Base-by-base conservation (phyloP, 495 filamentous ascomycete species). In the Penicillium macrosclerotiorum region DNA sequence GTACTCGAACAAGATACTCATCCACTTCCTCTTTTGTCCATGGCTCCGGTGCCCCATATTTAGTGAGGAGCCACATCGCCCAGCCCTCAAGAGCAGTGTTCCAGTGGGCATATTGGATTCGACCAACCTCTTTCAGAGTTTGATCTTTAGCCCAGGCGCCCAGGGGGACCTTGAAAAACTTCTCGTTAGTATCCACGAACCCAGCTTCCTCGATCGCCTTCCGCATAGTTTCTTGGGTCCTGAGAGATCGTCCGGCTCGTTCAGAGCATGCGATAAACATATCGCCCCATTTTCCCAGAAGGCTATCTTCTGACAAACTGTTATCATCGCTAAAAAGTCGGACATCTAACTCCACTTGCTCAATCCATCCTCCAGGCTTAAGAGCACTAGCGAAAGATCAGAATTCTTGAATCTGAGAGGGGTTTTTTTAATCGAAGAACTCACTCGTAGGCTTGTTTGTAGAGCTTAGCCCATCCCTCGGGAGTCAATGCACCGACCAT, bases 291-390 rank as follows among this genome's bases (percentile, higher is more conserved):
- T 57, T 39, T 0, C 36, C 44, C 3, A 77, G 42, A 14, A 51
- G 25, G 39, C 62, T 68, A 34, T 57, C 56, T 12, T 46, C 49
- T 13, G 51, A 51, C 6, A 71, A 46, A 30, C 61, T 68, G 25
- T 58, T 53, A 62, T 80, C 77, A 50, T 78, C 73, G 49, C 64
- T 69, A 8, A 47, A 37, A 16, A 72, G 58, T 43, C 47, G 47
- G 30, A 64, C 62, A 25, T 57, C 51, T 19, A 76, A 55, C 44
- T 82, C 78, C 45, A 76, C 69, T 43, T 78, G 57, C 45, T 83
- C 79, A 29, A 80, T 56, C 60, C 73, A 81, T 26, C 72, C 79
- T 37, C 78, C 77, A 3, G 78, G 78, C 32, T 58, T 59, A 13
- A 64, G 49, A 43, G 58, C 55, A 29, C 45, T 60, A 18, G 16